These are phyloP conservation scores for Chamaenerion angustifolium DNA, from an alignment of 345 rosid genomes.

Conservation along the genomic window DNA sequence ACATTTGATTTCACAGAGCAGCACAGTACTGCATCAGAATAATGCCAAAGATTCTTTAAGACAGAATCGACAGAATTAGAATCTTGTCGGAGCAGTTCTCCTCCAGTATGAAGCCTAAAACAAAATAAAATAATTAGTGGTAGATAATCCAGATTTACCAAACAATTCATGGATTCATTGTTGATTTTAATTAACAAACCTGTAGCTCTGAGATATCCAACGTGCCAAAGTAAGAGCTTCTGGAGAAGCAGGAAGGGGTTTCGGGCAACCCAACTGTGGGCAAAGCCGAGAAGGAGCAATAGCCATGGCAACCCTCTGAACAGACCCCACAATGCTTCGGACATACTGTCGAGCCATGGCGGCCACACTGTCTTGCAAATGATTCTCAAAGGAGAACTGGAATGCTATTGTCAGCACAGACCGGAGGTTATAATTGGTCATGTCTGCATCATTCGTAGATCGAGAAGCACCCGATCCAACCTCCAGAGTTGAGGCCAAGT, in stretches of 20 bases:
- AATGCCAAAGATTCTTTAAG: conserved; percentile 83
- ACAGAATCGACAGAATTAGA: conserved; percentile 49
- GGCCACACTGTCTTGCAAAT: conserved; percentile 72
- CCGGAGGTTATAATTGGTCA: conserved; percentile 39
- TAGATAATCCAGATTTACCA: too few species aligned
- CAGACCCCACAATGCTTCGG: conserved; percentile 75
- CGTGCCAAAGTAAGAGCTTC: conserved; percentile 82
- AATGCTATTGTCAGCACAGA: conserved; percentile 91
- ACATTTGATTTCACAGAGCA: conserved; percentile 85
- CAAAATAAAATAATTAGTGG: too few species aligned
- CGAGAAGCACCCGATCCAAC: conserved; percentile 48
- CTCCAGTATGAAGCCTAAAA: conserved; percentile 62
- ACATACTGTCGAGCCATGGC: conserved; percentile 94
- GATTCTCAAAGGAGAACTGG: conserved; percentile 78
- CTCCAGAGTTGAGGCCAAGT: conserved; percentile 90
- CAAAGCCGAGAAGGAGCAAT: conserved; percentile 59
- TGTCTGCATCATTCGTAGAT: conserved; percentile 36
- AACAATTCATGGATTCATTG: too few species aligned
- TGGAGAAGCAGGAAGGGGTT: conserved; percentile 70
- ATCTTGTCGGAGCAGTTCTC: conserved; percentile 40
- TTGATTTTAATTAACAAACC: conserved; percentile 18
- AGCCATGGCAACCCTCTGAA: conserved; percentile 96
- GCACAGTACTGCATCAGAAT: conserved; percentile 77
- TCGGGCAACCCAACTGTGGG: conserved; percentile 25
- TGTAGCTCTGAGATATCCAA: conserved; percentile 79